Conservation (phyloP, 345 rosid genomes). For the Arabidopsis thaliana region DNA sequence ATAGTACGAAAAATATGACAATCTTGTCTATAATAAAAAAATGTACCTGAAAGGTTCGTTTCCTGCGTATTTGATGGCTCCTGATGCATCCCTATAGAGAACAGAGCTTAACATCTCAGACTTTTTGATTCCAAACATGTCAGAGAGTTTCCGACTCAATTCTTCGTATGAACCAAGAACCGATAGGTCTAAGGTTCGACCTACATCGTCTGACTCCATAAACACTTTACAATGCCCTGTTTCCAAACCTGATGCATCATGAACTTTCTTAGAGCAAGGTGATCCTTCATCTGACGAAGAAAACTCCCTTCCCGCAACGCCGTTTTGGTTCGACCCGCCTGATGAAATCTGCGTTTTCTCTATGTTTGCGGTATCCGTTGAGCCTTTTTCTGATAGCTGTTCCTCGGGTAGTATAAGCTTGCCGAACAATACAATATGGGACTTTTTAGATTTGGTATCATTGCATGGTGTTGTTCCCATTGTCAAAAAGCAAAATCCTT, state of each 20-base stretch:
- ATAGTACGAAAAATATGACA: background rate
- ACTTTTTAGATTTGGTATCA: conserved; percentile 54
- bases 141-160: conserved; percentile 63
- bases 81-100: conserved; percentile 68
- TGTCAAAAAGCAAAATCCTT: conserved; percentile 64
- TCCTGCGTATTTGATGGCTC: conserved; percentile 70
- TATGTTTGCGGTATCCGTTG: conserved; percentile 59
- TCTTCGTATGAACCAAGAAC: conserved; percentile 81
- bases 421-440: conserved; percentile 85
- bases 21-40: background rate
- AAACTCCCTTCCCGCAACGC: conserved; percentile 42
- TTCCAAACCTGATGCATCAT: conserved; percentile 55
- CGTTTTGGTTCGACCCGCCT: conserved; percentile 60
- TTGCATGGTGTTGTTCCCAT: conserved; percentile 59
- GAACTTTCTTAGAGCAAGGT: conserved; percentile 55
- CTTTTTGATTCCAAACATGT: conserved; percentile 72
- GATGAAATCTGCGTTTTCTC: conserved; percentile 61
- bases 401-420: conserved; percentile 74
- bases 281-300: conserved; percentile 75
- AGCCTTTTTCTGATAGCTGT: conserved; percentile 65
- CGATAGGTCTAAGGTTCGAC: conserved; percentile 79
- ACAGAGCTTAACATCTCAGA: conserved; percentile 75
- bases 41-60: conserved; percentile 82
- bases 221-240: conserved; percentile 88
- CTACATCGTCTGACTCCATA: conserved; percentile 84